Conservation (phyloP, 176 grass and related monocot genomes). For the Tillandsia fasciculata region DNA sequence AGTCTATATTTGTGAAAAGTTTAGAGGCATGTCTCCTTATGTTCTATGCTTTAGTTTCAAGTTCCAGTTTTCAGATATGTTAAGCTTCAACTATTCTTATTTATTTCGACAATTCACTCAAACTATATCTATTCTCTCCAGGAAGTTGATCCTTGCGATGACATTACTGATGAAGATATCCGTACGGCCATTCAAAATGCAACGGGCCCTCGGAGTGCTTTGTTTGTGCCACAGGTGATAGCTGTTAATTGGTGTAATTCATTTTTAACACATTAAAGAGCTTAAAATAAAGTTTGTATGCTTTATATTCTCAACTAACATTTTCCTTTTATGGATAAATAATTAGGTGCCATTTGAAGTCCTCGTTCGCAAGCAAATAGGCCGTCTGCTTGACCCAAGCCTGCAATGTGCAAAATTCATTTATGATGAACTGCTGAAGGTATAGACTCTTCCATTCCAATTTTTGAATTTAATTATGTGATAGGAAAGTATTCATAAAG, state of each 20-base stretch:
- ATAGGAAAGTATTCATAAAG: too few species aligned
- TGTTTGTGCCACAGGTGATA: slow-evolving; percentile 90
- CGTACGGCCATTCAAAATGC: slow-evolving; percentile 98
- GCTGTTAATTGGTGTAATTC: not conserved
- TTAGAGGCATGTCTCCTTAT: slow-evolving; percentile 48
- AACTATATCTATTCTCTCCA: slow-evolving; percentile 8
- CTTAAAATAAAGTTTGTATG: not conserved
- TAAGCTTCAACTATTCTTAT: not conserved
- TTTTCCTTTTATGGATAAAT: slow-evolving; percentile 17
- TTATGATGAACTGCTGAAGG: slow-evolving; percentile 93
- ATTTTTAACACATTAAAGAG: not conserved
- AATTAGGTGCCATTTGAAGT: slow-evolving; percentile 90
- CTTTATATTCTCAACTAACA: not conserved
- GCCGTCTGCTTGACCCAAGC: slow-evolving; percentile 84
- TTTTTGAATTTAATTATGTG: not conserved
- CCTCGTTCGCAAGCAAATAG: slow-evolving; percentile 85
- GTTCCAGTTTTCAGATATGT: not conserved
- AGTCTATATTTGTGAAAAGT: slow-evolving; percentile 95
- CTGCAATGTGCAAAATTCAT: slow-evolving; percentile 95
- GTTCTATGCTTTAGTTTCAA: not conserved
- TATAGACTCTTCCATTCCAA: slow-evolving; percentile 6
- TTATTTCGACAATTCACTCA: not conserved
- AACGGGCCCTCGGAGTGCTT: slow-evolving; percentile 86
- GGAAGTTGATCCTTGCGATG: slow-evolving; percentile 98
- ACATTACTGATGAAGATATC: slow-evolving; percentile 93